Percentiles rank a stretch among this genome's conserved stretches.
Conservation (phyloP, 179 eudicot species). For the Patellifolia procumbens region DNA sequence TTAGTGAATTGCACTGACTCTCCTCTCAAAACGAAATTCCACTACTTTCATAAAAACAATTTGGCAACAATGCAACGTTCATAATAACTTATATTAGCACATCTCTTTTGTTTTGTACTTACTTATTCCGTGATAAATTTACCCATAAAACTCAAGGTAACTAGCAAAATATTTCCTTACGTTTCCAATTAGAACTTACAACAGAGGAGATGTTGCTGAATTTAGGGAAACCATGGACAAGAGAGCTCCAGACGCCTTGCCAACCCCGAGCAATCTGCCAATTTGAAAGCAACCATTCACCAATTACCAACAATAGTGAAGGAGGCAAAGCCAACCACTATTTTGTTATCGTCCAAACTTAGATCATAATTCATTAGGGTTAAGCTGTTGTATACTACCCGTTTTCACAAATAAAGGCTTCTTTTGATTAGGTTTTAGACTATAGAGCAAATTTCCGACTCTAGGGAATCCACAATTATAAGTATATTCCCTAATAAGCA, state of each 20-base stretch:
- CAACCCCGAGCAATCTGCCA: slow-evolving; percentile 67
- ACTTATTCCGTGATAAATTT: background rate
- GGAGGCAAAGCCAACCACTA: background rate
- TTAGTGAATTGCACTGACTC: background rate
- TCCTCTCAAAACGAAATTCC: background rate
- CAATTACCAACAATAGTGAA: background rate
- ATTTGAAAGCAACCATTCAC: slow-evolving; percentile 20
- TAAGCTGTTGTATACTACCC: background rate
- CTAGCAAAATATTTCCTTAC: background rate
- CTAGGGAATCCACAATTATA: too few relatives aligned
- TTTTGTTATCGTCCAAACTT: too few relatives aligned
- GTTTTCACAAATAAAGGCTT: too few relatives aligned
- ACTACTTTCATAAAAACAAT: too few relatives aligned
- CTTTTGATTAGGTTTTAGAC: too few relatives aligned
- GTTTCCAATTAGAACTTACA: slow-evolving; percentile 52
- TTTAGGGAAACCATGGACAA: slow-evolving; percentile 66
- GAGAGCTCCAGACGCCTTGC: slow-evolving; percentile 78
- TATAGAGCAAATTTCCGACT: too few relatives aligned
- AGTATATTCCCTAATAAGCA: too few relatives aligned
- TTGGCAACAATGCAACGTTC: background rate
- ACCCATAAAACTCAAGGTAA: background rate
- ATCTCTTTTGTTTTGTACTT: background rate
- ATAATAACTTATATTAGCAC: slow-evolving; percentile 6
- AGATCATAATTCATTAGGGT: background rate
- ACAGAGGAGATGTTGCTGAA: slow-evolving; percentile 58